Evolutionary conservation across 1,139 yeast species (phyloP).

Genomic region (Lodderomyces elongisporus): DNA sequence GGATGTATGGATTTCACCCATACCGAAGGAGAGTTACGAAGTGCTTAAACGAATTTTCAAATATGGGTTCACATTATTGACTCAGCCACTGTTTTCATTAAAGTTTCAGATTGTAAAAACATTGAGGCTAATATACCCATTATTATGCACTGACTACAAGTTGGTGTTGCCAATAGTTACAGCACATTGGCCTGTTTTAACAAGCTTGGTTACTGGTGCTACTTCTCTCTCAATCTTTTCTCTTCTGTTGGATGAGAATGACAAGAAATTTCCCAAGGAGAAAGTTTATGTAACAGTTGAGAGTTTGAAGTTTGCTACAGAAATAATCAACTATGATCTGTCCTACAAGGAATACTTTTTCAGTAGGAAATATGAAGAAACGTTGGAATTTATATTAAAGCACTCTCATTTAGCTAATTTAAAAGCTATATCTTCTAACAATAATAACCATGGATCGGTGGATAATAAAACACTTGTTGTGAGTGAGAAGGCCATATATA

Average conservation of each 20-base stretch:
- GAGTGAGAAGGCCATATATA: slow-evolving; percentile 7
- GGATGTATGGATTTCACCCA: slow-evolving; percentile 55
- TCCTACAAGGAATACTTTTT: slow-evolving; percentile 26
- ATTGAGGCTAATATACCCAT: slow-evolving; percentile 47
- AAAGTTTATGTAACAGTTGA: slow-evolving; percentile 14
- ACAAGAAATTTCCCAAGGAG: slow-evolving; percentile 6
- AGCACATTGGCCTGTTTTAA: slow-evolving; percentile 55
- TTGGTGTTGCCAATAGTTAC: slow-evolving; percentile 66
- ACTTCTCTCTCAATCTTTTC: slow-evolving; percentile 13
- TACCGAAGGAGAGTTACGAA: slow-evolving; percentile 55
- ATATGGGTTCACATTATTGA: slow-evolving; percentile 66
- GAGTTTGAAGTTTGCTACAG: slow-evolving; percentile 22
- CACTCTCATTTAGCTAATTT: slow-evolving; percentile 14
- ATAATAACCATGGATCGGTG: not conserved
- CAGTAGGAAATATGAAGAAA: slow-evolving; percentile 31
- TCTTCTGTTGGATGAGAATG: slow-evolving; percentile 6
- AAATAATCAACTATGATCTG: slow-evolving; percentile 27
- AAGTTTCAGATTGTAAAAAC: slow-evolving; percentile 54
- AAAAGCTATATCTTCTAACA: not conserved
- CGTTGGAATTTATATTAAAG: slow-evolving; percentile 28
- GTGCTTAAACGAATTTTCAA: slow-evolving; percentile 57
- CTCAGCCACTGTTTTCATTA: slow-evolving; percentile 60
- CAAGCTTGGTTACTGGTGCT: slow-evolving; percentile 17
- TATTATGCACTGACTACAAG: slow-evolving; percentile 57
- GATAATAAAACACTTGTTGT: slow-evolving; percentile 4